Base-by-base conservation (phyloP, 2,329 filamentous ascomycete genomes). In the Emydomyces testavorans region DNA sequence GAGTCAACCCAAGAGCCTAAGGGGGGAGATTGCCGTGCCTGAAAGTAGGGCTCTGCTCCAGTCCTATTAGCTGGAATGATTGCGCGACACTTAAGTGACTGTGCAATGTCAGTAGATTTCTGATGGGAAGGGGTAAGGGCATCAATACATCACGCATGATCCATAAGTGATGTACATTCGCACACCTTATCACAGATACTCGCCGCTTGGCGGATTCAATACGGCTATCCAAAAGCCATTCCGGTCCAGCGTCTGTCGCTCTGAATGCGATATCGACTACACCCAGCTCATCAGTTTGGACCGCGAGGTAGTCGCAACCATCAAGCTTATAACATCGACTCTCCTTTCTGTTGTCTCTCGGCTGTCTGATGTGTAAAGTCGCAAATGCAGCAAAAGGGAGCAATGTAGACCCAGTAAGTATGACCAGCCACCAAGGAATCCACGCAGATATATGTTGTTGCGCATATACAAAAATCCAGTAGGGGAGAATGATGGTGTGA, bases 201-300 rank as follows among this genome's bases (percentile, higher is more conserved):
- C 6, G 21, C 4, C 1, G n/a, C n/a, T 38, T 11, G 31, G 46
- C 23, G 15, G 40, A 47, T 18, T 46, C 15, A 28, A 47, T 36
- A 35, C 1, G 10, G 20, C 43, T 50, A 34, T 50, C 23, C 7
- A 52, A 26, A 38, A 50, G 15, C 42, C 41, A 52, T 37, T 52
- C 18, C 18, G 50, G 50, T 21, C 24, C 32, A 43, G 13, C 24
- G 10, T 39, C 11, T 3, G 20, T 41, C 28, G 13, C 16, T 43
- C 28, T n/a, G 24, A 52, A 50, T 38, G 50, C 46, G 38, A 52
- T 47, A 24, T 50, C 50, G n/a, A 48, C 37, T n/a, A 52, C 34
- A 10, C 48, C 48, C 24, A 41, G 26, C 32, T 37, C 43, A 31
- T 52, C 48, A 26, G 21, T 48, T 41, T 48, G 43, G 35, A 48